Base-by-base conservation (phyloP, 2,329 filamentous ascomycete genomes). In the Dryadomyces sulphureus region DNA sequence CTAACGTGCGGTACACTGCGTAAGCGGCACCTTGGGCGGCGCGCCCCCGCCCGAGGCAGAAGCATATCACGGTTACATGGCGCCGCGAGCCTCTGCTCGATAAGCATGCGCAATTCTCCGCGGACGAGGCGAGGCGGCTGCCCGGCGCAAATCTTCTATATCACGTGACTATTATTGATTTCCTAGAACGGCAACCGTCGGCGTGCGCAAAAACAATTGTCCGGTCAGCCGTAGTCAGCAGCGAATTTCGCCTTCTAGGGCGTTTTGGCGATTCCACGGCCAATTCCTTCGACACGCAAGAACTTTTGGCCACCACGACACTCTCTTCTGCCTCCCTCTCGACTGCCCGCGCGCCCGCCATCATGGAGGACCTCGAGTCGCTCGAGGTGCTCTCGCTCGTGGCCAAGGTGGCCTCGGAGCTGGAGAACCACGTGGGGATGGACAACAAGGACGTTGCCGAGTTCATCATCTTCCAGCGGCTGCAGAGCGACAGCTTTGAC, bases 401-500 rank as follows among this genome's bases (percentile, higher is more conserved):
- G 47, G 92, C 87, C 43, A 94, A 90, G 63, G 87, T 98, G 55
- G 88, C 88, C 14, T 90, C 84, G 17, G 92, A 98, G 64, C 73
- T 98, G 45, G 83, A 94, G 57, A 98, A 98, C 59, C 86, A 98
- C 65, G 66, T 96, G 49, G 87, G 89, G 47, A 79, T 95, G 56
- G 84, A 77, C 60, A 89, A 98, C 65, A 95, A 94, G 65, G 94
- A 87, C 5, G 78, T 98, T 22, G 89, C 92, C 55, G 92, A 98
- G 64, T 98, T 94, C 60, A 79, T 98, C 57, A 94, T 98, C 59
- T 84, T 84, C 50, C 84, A 94, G 60, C 86, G 94, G 56, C 65
- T 82, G 60, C 77, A 89, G 72, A 84, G 79, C 66, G 72, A 70
- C 44, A 74, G 73, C 24, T 69, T 85, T 47, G 63, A 72, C 45